These are phyloP conservation scores for Globisporangium mamillatum DNA, from an alignment of 352 stramenopile genomes.

Conservation along the genomic window DNA sequence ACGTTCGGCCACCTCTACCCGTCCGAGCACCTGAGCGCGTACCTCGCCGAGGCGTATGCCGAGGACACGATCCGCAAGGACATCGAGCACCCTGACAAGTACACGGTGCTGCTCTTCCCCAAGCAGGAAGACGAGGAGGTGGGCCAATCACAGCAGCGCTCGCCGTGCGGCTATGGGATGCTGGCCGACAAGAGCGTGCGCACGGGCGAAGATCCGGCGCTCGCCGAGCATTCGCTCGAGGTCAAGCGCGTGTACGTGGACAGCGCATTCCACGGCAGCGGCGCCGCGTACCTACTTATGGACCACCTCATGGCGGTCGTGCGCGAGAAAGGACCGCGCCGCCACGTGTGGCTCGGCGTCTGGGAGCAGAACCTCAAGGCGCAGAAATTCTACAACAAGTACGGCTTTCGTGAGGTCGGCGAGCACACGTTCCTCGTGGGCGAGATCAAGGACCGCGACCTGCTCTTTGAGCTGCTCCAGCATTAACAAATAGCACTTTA, in stretches of 20 bases:
- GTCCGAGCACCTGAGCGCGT: conserved; percentile 19
- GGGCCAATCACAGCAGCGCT: background rate
- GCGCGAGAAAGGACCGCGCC: conserved; percentile 15
- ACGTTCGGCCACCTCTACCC: conserved; percentile 31
- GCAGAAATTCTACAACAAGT: conserved; percentile 37
- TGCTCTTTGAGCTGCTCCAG: conserved; percentile 22
- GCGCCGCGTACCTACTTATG: conserved; percentile 25
- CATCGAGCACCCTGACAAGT: conserved; percentile 20
- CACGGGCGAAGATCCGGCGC: conserved; percentile 20
- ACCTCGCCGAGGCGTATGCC: conserved; percentile 19
- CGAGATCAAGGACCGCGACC: conserved; percentile 17
- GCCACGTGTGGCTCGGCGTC: conserved; percentile 30
- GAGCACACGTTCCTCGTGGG: conserved; percentile 28
- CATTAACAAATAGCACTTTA: background rate
- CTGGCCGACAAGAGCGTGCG: conserved; percentile 22
- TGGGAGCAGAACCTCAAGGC: conserved; percentile 32
- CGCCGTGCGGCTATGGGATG: conserved; percentile 26
- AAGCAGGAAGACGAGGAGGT: background rate
- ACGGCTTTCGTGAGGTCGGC: conserved; percentile 28
- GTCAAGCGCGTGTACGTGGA: conserved; percentile 35
- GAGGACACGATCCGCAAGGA: conserved; percentile 21
- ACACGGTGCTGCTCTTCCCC: conserved; percentile 30
- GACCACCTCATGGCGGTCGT: conserved; percentile 27
- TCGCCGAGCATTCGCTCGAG: conserved; percentile 23
- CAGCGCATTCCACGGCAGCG: conserved; percentile 26